Base-by-base conservation (phyloP, 108 stramenopile species). In the Nannochloropsis salina region DNA sequence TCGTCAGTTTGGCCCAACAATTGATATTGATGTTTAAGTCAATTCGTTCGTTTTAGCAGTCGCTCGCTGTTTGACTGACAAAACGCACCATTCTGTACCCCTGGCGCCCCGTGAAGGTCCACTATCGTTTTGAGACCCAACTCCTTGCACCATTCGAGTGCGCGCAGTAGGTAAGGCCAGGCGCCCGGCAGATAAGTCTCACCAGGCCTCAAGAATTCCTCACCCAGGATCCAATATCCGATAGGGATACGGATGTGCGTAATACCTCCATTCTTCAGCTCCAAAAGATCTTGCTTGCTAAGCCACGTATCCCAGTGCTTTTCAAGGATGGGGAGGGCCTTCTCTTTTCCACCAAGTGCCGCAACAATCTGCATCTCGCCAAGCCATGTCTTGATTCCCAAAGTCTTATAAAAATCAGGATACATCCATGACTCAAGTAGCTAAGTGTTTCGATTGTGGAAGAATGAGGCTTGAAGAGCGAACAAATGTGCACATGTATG, bases 21-120 rank as follows among this genome's bases (percentile, higher is more conserved):
- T 31, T 31, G 31, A 31, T 31, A 31, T 31, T 31, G 31, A 1
- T 31, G 31, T 31, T 31, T 31, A 31, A 31, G 31, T 31, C 31
- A 31, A 31, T 31, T 1, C 31, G 31, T 31, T 31, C 31, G 31
- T 31, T 31, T 31, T 31, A 31, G 1, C 31, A 31, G 31, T 31
- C 6, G 15, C 5, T 74, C 8, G 15, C n/a, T 6, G 2, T 74
- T 74, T n/a, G 3, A 6, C 15, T 94, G 94, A 6, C 93, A 94
- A 87, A 95, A 95, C 86, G 95, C 96, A 88, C 96, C 96, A 91
- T 96, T 96, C 85, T 96, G 96, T 12, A 92, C 92, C 44, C 93
- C 96, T 80, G 93, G 93, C 80, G 91, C 85, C 22, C 94, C 91
- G 84, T 95, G 94, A 41, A 95, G 87, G 81, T 95, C 94, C 44